Percentiles rank a stretch among this genome's conserved stretches.
phyloP scores from a whole-genome alignment of 768 basidiomycete species.

The Porpolomopsis calyptriformis region DNA sequence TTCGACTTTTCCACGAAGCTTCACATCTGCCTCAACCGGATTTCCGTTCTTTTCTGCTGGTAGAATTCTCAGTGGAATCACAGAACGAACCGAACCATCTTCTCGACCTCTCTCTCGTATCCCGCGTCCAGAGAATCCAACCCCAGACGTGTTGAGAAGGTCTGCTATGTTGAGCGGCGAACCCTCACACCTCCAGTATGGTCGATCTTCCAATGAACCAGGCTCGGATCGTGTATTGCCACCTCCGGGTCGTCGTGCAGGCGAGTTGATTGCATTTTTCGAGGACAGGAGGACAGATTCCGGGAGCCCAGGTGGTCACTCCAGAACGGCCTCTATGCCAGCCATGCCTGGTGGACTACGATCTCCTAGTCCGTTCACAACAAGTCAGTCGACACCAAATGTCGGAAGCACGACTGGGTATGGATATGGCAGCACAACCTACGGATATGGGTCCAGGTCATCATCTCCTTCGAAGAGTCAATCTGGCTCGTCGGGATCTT shows the following conservation, averaged over 20 bases:
- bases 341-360: constrained; percentile 35
- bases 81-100: constrained; percentile 61
- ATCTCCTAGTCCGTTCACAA: constrained; percentile 26
- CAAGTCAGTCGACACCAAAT: constrained; percentile 18
- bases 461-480: constrained; percentile 37
- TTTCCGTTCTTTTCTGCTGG: constrained; percentile 25
- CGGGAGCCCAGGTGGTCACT: constrained; percentile 34
- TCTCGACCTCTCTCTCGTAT: constrained; percentile 44
- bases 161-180: constrained; percentile 32
- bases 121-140: constrained; percentile 29
- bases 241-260: constrained; percentile 45
- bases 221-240: constrained; percentile 33
- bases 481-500: constrained; percentile 26
- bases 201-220: constrained; percentile 51
- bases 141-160: constrained; percentile 36
- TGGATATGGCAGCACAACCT: constrained; percentile 12
- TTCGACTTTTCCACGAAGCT: constrained; percentile 26
- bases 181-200: constrained; percentile 35
- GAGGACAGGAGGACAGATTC: constrained; percentile 36
- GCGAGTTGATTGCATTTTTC: constrained; percentile 66
- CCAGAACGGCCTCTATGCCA: constrained; percentile 45
- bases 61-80: constrained; percentile 62
- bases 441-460: constrained; percentile 31
- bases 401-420: constrained; percentile 21
- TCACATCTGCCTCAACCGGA: constrained; percentile 32